These are phyloP conservation scores for Solanum tacnaense DNA, from an alignment of 257 asterid species.

Conservation along the genomic window DNA sequence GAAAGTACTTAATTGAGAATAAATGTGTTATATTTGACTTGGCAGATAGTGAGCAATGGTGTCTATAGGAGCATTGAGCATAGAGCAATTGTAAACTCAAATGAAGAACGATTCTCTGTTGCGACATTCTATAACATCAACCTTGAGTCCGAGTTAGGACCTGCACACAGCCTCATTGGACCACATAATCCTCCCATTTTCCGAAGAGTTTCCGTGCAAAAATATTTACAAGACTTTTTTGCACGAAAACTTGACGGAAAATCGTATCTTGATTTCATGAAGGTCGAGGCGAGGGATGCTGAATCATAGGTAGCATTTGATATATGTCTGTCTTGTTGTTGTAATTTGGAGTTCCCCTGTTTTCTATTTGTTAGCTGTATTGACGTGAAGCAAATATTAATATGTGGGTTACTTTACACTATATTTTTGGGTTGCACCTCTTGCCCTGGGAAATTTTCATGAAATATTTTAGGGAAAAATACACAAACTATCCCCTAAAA, in stretches of 20 bases:
- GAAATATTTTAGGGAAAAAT: not conserved
- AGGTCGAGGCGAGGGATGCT: not conserved
- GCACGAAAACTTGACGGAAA: slow-evolving; percentile 29
- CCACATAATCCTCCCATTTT: slow-evolving; percentile 28
- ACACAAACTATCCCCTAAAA: not conserved
- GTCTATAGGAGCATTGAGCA: slow-evolving; percentile 44
- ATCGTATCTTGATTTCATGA: slow-evolving; percentile 36
- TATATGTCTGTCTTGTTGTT: not conserved
- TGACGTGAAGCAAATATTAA: too few species aligned
- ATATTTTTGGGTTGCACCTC: too few species aligned
- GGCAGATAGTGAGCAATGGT: slow-evolving; percentile 44
- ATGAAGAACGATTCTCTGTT: slow-evolving; percentile 32
- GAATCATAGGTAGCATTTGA: not conserved
- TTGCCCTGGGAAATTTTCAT: not conserved
- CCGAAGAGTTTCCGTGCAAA: slow-evolving; percentile 7
- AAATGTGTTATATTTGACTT: not conserved
- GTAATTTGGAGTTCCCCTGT: not conserved
- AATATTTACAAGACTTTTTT: slow-evolving; percentile 28
- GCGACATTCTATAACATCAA: slow-evolving; percentile 37
- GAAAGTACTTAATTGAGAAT: not conserved
- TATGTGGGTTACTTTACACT: too few species aligned
- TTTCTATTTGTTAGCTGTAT: too few species aligned
- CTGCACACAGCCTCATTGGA: slow-evolving; percentile 31
- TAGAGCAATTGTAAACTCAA: slow-evolving; percentile 34
- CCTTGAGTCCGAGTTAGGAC: slow-evolving; percentile 32